These are phyloP conservation scores for Mortierella sp. DNA, from an alignment of 371 early-diverging fungal genomes.

Conservation along the genomic window DNA sequence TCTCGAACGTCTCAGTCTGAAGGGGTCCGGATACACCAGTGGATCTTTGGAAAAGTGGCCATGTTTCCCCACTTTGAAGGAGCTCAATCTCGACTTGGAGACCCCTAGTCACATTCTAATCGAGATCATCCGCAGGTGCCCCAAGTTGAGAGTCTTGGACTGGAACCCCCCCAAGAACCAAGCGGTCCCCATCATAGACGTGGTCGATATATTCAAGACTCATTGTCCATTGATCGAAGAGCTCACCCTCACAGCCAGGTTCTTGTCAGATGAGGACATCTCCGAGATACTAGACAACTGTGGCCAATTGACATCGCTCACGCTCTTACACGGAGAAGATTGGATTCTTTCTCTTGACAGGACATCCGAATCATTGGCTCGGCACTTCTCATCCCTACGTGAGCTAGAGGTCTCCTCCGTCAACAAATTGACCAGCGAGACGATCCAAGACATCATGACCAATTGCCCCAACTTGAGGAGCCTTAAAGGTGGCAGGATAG, in stretches of 20 bases:
- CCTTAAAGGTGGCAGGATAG: conserved; percentile 2
- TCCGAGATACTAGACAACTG: conserved; percentile 4
- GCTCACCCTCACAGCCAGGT: background rate
- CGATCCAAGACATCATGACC: conserved; percentile 14
- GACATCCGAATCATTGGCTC: conserved; percentile 6
- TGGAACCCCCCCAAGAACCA: conserved; percentile 2
- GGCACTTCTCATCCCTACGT: conserved; percentile 3
- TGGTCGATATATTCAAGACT: conserved; percentile 1
- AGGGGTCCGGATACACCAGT: too few relatives aligned
- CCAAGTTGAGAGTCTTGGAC: background rate
- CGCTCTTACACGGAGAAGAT: conserved; percentile 2
- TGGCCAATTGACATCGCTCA: conserved; percentile 1
- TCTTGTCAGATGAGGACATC: conserved; percentile 2
- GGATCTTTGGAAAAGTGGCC: too few relatives aligned
- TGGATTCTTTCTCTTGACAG: too few relatives aligned
- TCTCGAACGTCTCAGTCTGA: too few relatives aligned
- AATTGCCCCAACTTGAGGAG: conserved; percentile 5
- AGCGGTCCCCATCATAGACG: background rate
- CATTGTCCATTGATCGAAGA: conserved; percentile 10
- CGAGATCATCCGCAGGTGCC: conserved; percentile 14
- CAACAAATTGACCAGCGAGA: conserved; percentile 10
- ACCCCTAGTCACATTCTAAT: background rate
- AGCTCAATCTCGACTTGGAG: too few relatives aligned
- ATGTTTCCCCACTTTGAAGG: too few relatives aligned
- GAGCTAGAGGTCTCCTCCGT: conserved; percentile 10